Evolutionary conservation across 2,329 filamentous ascomycete species (phyloP).

Genomic region (Penicillium sclerotiorum): DNA sequence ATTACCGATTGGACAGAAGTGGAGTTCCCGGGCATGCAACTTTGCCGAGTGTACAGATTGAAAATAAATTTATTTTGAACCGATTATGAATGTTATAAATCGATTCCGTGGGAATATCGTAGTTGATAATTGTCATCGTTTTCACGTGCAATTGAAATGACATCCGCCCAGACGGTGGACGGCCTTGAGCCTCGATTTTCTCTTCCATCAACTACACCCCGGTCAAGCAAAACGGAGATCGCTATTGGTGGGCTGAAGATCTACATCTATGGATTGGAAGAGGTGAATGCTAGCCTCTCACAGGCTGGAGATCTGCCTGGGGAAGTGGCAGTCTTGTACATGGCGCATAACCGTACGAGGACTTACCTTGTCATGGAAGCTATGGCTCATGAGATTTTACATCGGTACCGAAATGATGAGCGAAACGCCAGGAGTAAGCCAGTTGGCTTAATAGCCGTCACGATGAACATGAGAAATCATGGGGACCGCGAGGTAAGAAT

Average conservation of each 20-base stretch:
- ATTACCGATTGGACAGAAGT: no score
- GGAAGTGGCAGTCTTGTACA: constrained; percentile 1
- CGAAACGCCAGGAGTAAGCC: background rate
- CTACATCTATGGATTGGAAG: constrained; percentile 4
- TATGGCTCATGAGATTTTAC: constrained; percentile 7
- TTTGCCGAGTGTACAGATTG: no score
- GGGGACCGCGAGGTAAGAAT: constrained; percentile 3
- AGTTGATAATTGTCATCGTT: no score
- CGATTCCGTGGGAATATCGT: no score
- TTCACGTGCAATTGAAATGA: background rate
- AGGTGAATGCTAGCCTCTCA: background rate
- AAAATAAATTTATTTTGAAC: no score
- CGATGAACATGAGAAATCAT: constrained; percentile 8
- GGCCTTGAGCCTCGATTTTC: constrained; percentile 8
- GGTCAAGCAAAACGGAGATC: constrained; percentile 5
- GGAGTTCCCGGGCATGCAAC: no score
- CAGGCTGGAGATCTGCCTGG: background rate
- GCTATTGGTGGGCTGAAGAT: constrained; percentile 1
- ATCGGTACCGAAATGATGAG: constrained; percentile 3
- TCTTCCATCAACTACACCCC: background rate
- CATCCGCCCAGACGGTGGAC: background rate
- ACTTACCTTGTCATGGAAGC: constrained; percentile 4
- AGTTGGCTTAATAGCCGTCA: constrained; percentile 1
- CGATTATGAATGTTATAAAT: no score
- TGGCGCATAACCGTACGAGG: constrained; percentile 7